Evolutionary conservation across 2,329 filamentous ascomycete genomes (phyloP), one percentile per base, ranked within the genome.

Genomic region (Diaporthe caulivora): DNA sequence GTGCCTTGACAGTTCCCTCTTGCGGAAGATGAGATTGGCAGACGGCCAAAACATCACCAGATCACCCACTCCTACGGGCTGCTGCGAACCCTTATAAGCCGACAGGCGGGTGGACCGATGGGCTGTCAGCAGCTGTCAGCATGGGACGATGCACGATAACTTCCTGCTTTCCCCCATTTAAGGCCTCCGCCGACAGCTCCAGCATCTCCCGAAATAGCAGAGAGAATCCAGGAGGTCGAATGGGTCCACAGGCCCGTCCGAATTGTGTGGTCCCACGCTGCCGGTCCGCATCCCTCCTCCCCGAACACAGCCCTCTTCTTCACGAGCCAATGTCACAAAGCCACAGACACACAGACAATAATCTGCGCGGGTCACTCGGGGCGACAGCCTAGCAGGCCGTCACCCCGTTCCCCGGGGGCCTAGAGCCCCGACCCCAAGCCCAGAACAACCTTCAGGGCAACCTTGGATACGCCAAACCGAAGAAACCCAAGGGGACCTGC

Each of bases 241-340:
- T n/a, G 29, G 37, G 57, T 62, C 24, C 57, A 49, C 18, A 29
- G 37, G 57, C 44, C 24, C 40, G 42, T 34, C 60, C 42, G 49
- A 29, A 49, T 49, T 64, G 60, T 24, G 62, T 65, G 62, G 62
- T 65, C 62, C 62, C 62, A 65, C 26, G 29, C 29, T 53, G 47
- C 31, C 62, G 62, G 47, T 67, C 21, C 62, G 51, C 62, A 67
- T 67, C 62, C 62, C 62, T 67, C 62, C 31, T 53, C 62, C 62
- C 47, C 62, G 62, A 53, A 49, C 62, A 67, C 62, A 67, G 62
- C 47, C 62, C 13, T 53, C 62, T 13, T 53, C 47, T 26, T 53
- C 62, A 40, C 62, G 62, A 67, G 62, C 54, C 54, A 37, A 57
- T 34, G 54, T 31, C 29, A 55, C 53, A 18, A 13, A 47, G 49